phyloP scores from a whole-genome alignment of 192 early-diverging fungal genomes.

The Mortierella alpina region DNA sequence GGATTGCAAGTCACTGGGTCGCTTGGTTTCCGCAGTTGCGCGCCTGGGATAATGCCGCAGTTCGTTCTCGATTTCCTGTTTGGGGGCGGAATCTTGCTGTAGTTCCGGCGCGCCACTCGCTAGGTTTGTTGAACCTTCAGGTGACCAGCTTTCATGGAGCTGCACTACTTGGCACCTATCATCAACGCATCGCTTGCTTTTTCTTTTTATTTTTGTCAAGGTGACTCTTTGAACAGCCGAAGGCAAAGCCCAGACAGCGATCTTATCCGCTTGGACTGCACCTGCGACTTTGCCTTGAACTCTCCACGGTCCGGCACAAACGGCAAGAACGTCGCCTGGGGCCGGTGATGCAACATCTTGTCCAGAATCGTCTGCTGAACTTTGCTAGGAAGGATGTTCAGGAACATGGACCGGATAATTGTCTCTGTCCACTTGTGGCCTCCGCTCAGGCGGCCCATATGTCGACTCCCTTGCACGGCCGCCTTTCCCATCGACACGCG shows the following conservation, averaged over 20 bases:
- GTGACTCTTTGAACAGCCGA: not conserved
- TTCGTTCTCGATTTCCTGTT: not conserved
- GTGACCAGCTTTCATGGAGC: too few species aligned
- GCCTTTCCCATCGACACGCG: conserved; percentile 27
- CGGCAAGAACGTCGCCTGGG: conserved; percentile 31
- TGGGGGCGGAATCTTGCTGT: not conserved
- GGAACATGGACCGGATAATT: conserved; percentile 28
- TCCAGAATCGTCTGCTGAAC: conserved; percentile 31
- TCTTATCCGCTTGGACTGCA: conserved; percentile 9
- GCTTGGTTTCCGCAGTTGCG: not conserved
- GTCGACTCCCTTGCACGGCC: conserved; percentile 36
- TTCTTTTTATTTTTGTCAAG: too few species aligned
- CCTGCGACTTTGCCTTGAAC: conserved; percentile 21
- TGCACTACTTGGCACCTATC: too few species aligned
- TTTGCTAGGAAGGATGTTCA: conserved; percentile 34
- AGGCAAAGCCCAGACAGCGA: conserved; percentile 26
- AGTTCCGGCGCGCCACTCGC: too few species aligned
- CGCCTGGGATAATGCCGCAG: not conserved
- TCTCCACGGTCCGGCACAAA: conserved; percentile 32
- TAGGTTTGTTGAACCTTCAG: too few species aligned
- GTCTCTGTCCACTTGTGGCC: conserved; percentile 45
- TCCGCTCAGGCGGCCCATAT: conserved; percentile 39
- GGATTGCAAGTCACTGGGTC: too few species aligned
- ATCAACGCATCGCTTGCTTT: too few species aligned
- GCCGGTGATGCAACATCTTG: conserved; percentile 31